A percentile compares a stretch with the other conserved stretches of the same genome.
Evolutionary conservation across 306 rosid species (phyloP).

Genomic region (Quillaja saponaria): DNA sequence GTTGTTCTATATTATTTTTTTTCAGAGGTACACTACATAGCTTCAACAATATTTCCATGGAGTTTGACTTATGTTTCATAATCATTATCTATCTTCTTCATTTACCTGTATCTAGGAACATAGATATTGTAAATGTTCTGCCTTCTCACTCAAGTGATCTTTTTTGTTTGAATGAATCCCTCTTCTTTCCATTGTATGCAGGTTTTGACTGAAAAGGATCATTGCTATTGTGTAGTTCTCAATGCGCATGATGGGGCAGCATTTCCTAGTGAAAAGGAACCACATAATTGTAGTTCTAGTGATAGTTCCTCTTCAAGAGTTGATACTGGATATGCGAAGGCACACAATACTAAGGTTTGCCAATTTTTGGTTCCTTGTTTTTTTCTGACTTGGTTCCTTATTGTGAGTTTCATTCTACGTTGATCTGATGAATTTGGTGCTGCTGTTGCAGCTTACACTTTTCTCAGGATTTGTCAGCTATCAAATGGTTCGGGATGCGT

Average conservation of each 20-base stretch:
- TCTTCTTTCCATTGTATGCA: slow-evolving; percentile 38
- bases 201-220: slow-evolving; percentile 94
- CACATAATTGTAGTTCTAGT: slow-evolving; percentile 52
- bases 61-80: not conserved
- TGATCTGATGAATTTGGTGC: not conserved
- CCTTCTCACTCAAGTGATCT: slow-evolving; percentile 17
- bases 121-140: slow-evolving; percentile 9
- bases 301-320: slow-evolving; percentile 35
- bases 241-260: slow-evolving; percentile 98
- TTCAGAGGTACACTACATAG: not conserved
- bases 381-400: too few relatives aligned
- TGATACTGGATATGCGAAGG: slow-evolving; percentile 40
- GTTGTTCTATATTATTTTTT: slow-evolving; percentile 22
- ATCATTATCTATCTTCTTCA: slow-evolving; percentile 23
- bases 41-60: not conserved
- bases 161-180: slow-evolving; percentile 23
- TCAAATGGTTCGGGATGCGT: slow-evolving; percentile 99
- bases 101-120: slow-evolving; percentile 26
- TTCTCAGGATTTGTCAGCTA: slow-evolving; percentile 99
- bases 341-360: slow-evolving; percentile 70
- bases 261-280: slow-evolving; percentile 61
- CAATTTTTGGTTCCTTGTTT: slow-evolving; percentile 25
- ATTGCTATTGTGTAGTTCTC: slow-evolving; percentile 95
- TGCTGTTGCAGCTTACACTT: slow-evolving; percentile 83
- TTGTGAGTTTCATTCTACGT: slow-evolving; percentile 16